These are phyloP conservation scores for Naegleria gruberi DNA, from an alignment of 208 protist species.

Conservation along the genomic window DNA sequence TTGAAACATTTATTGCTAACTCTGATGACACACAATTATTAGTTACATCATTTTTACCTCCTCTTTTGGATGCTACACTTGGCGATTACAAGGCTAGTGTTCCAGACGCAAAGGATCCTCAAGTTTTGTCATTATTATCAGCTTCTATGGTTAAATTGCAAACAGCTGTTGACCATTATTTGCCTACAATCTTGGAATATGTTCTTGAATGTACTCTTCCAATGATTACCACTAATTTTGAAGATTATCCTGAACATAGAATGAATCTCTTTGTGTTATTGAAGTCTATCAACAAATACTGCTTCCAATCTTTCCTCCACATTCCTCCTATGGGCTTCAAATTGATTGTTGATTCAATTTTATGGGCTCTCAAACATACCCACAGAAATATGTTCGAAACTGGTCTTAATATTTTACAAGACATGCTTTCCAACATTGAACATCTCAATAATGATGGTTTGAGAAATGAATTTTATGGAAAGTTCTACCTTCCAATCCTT, in stretches of 20 bases:
- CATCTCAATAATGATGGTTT: background rate
- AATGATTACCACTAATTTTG: conserved; percentile 92
- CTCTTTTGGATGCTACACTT: conserved; percentile 86
- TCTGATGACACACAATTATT: conserved; percentile 72
- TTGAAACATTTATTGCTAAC: conserved; percentile 83
- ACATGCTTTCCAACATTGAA: background rate
- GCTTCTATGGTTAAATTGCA: conserved; percentile 23
- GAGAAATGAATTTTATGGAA: background rate
- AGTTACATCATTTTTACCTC: conserved; percentile 74
- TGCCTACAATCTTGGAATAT: conserved; percentile 84
- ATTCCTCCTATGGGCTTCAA: conserved; percentile 2
- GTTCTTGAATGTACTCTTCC: conserved; percentile 93
- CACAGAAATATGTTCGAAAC: conserved; percentile 11
- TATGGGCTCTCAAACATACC: conserved; percentile 20
- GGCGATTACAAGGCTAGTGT: conserved; percentile 82
- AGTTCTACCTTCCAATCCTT: background rate
- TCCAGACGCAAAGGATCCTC: conserved; percentile 77
- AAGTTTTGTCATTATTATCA: conserved; percentile 63
- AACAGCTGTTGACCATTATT: conserved; percentile 55
- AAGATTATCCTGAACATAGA: conserved; percentile 94
- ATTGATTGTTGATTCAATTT: background rate
- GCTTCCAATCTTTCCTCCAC: conserved; percentile 72
- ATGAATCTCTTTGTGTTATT: conserved; percentile 93
- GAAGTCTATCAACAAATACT: conserved; percentile 82
- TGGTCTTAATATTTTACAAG: background rate